These are phyloP conservation scores for Kandelia obovata DNA, from an alignment of 345 rosid genomes.

Conservation along the genomic window DNA sequence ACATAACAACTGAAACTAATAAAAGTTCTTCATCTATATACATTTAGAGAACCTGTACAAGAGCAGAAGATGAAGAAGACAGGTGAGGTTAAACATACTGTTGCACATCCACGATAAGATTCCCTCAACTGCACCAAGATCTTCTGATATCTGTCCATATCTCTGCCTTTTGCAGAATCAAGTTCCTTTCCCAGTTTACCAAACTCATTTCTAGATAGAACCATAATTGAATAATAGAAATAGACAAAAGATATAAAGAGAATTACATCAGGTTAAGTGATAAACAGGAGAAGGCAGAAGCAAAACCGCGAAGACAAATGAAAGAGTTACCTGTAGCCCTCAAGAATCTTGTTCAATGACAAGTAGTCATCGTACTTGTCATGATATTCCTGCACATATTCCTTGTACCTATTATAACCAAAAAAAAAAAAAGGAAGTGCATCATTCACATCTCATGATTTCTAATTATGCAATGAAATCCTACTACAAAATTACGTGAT, in stretches of 20 bases:
- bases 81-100: slow-evolving; percentile 40
- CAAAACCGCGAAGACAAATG: background rate
- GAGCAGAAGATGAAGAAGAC: background rate
- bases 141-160: slow-evolving; percentile 57
- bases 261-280: slow-evolving; percentile 1
- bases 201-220: slow-evolving; percentile 55
- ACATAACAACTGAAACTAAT: too few species aligned
- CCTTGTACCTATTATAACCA: slow-evolving; percentile 55
- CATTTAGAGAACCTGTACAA: background rate
- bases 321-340: slow-evolving; percentile 62
- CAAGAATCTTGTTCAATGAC: slow-evolving; percentile 67
- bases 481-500: background rate
- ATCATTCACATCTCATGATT: background rate
- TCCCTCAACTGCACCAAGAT: slow-evolving; percentile 55
- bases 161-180: slow-evolving; percentile 61
- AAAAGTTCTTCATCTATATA: too few species aligned
- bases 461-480: slow-evolving; percentile 2
- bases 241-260: background rate
- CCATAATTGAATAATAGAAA: slow-evolving; percentile 6
- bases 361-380: slow-evolving; percentile 76
- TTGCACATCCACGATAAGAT: slow-evolving; percentile 58
- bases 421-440: background rate
- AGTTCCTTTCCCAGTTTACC: slow-evolving; percentile 74
- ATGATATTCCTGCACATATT: slow-evolving; percentile 67
- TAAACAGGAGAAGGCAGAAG: slow-evolving; percentile 3